These are phyloP conservation scores for Ceriops decandra DNA, from an alignment of 345 rosid genomes.

Conservation along the genomic window DNA sequence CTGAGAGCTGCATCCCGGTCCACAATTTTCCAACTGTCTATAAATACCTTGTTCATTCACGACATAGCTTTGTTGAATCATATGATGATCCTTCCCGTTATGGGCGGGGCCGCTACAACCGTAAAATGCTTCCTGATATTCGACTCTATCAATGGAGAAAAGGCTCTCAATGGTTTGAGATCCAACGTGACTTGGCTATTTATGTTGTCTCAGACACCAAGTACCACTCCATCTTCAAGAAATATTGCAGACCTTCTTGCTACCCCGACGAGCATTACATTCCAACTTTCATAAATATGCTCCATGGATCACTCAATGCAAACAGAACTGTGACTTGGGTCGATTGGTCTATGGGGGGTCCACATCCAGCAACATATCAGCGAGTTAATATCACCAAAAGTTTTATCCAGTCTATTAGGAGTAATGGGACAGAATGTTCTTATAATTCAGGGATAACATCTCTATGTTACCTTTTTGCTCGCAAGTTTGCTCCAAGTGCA, in stretches of 20 bases:
- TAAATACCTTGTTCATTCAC: conserved; percentile 63
- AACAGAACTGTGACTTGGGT: conserved; percentile 88
- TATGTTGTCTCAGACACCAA: conserved; percentile 61
- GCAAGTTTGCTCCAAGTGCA: conserved; percentile 78
- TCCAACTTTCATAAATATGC: conserved; percentile 76
- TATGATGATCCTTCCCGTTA: conserved; percentile 85
- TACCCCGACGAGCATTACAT: conserved; percentile 93
- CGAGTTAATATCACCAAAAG: conserved; percentile 53
- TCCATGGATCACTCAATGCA: conserved; percentile 61
- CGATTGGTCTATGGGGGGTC: conserved; percentile 82
- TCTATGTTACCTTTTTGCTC: conserved; percentile 76
- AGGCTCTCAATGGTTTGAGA: conserved; percentile 96
- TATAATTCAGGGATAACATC: conserved; percentile 64
- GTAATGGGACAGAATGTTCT: conserved; percentile 52
- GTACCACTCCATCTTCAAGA: conserved; percentile 60
- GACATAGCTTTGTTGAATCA: conserved; percentile 73
- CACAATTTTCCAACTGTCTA: conserved; percentile 75
- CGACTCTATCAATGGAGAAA: conserved; percentile 82
- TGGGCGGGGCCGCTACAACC: conserved; percentile 88
- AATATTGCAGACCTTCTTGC: conserved; percentile 82
- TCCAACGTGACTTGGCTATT: conserved; percentile 60
- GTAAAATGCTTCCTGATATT: conserved; percentile 77
- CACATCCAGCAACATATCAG: conserved; percentile 67
- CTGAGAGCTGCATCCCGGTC: conserved; percentile 93
- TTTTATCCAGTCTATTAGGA: conserved; percentile 62